These are phyloP conservation scores for Penicillium longicatenatum DNA, from an alignment of 495 filamentous ascomycete species.

Conservation along the genomic window DNA sequence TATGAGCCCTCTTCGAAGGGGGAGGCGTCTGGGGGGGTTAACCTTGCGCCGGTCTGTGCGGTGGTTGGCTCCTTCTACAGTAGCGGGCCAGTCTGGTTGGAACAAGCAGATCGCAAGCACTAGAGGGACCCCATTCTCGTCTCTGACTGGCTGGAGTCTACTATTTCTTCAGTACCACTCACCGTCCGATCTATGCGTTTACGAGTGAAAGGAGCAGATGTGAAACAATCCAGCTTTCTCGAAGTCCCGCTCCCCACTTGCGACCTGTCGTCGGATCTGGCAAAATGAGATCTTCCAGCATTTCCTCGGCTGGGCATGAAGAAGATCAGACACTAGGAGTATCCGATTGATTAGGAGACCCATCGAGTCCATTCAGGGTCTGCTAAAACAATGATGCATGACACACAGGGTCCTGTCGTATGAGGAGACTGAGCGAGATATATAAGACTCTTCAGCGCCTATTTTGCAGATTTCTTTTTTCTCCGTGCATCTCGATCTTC, in stretches of 20 bases:
- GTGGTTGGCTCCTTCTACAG: conserved; percentile 28
- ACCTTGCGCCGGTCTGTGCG: conserved; percentile 14
- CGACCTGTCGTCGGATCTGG: conserved; percentile 3
- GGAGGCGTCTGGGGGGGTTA: conserved; percentile 1
- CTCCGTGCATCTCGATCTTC: conserved; percentile 25
- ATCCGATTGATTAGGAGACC: conserved; percentile 27
- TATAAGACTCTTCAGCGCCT: conserved; percentile 30
- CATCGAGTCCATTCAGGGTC: conserved; percentile 12
- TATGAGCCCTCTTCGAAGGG: background rate
- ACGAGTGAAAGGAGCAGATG: conserved; percentile 1
- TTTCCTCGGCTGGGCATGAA: conserved; percentile 10
- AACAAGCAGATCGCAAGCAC: conserved; percentile 13
- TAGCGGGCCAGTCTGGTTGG: conserved; percentile 17
- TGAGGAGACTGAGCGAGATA: conserved; percentile 4
- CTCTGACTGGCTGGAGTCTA: conserved; percentile 18
- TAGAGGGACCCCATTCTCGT: conserved; percentile 6
- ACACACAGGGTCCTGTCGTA: background rate
- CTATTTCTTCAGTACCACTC: conserved; percentile 12
- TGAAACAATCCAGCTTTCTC: conserved; percentile 30
- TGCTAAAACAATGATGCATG: background rate
- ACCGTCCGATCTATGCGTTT: conserved; percentile 6
- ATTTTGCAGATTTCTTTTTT: conserved; percentile 15
- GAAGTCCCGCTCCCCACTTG: conserved; percentile 13
- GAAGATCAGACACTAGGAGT: conserved; percentile 23
- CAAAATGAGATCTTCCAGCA: conserved; percentile 8